These are phyloP conservation scores for Yarrowia divulgata DNA, from an alignment of 805 yeast species.

Conservation along the genomic window DNA sequence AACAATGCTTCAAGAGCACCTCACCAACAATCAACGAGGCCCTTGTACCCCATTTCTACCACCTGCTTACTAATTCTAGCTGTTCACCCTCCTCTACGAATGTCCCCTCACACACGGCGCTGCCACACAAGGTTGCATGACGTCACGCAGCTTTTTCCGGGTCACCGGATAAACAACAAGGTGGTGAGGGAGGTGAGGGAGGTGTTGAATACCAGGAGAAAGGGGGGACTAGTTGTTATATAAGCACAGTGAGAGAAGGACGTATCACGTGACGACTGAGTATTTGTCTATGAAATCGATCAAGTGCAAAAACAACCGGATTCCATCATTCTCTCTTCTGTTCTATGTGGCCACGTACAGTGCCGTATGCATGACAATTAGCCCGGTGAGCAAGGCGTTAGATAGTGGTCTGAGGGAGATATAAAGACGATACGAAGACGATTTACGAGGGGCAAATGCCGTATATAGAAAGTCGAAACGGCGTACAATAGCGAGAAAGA, in stretches of 20 bases:
- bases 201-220: too few relatives aligned
- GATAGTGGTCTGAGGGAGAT: too few relatives aligned
- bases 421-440: not conserved
- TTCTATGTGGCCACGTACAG: conserved; percentile 9
- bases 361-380: conserved; percentile 20
- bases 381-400: not conserved
- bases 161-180: conserved; percentile 31
- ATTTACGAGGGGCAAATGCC: not conserved
- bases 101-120: conserved; percentile 27
- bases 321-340: not conserved
- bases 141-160: conserved; percentile 20
- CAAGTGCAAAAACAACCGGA: too few relatives aligned
- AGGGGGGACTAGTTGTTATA: not conserved
- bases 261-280: too few relatives aligned
- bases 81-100: not conserved
- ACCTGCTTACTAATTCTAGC: not conserved
- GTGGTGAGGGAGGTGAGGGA: not conserved
- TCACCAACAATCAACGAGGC: too few relatives aligned
- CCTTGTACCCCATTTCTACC: too few relatives aligned
- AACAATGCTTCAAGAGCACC: too few relatives aligned
- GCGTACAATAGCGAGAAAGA: not conserved
- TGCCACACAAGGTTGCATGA: conserved; percentile 28
- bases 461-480: not conserved
- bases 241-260: too few relatives aligned
- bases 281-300: too few relatives aligned